phyloP scores from a whole-genome alignment of 306 rosid genomes.

The Parietaria judaica region DNA sequence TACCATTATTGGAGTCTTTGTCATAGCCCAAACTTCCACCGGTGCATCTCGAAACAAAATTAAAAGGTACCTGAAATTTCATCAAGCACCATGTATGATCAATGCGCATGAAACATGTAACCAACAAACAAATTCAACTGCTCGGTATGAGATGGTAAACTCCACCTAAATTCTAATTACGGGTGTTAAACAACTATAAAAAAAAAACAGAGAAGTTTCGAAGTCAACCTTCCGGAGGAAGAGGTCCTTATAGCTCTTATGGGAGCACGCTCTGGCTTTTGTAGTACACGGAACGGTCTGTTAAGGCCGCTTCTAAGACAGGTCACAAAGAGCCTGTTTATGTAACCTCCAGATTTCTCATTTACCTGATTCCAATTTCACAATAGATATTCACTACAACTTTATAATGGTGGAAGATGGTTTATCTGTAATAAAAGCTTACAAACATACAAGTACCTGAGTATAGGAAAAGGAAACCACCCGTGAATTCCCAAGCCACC shows the following conservation, averaged over 20 bases:
- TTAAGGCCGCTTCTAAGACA: constrained; percentile 92
- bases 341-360: constrained; percentile 90
- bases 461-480: constrained; percentile 90
- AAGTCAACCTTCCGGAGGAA: constrained; percentile 92
- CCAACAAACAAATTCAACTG: background rate
- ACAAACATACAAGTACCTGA: constrained; percentile 49
- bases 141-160: background rate
- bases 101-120: background rate
- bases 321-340: constrained; percentile 78
- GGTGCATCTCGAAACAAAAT: constrained; percentile 98
- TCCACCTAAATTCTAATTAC: too few relatives aligned
- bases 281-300: constrained; percentile 84
- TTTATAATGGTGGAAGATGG: background rate
- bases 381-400: constrained; percentile 5
- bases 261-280: constrained; percentile 97
- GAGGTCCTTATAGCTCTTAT: constrained; percentile 93
- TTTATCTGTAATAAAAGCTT: background rate
- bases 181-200: too few relatives aligned
- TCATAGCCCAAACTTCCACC: constrained; percentile 99
- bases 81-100: constrained; percentile 6
- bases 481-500: constrained; percentile 99
- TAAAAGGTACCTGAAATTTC: constrained; percentile 79
- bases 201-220: constrained; percentile 9
- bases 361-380: constrained; percentile 52
- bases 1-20: constrained; percentile 95